phyloP scores from a whole-genome alignment of 306 rosid genomes.

The Vigna trinervia region DNA sequence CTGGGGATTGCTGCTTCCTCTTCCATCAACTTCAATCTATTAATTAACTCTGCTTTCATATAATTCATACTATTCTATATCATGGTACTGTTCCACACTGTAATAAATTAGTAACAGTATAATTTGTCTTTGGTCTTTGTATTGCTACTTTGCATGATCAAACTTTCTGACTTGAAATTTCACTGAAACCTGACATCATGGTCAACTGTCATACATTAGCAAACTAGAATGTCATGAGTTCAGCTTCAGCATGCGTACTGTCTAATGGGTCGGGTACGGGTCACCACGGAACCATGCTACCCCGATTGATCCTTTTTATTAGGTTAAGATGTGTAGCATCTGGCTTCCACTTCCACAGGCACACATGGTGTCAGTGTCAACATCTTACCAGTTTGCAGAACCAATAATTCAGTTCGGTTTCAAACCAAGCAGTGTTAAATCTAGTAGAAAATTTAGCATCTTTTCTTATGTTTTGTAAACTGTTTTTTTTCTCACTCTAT shows the following conservation, averaged over 20 bases:
- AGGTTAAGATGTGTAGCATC: not conserved
- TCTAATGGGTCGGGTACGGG: conserved; percentile 22
- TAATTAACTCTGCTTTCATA: not conserved
- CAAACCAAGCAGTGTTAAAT: too few species aligned
- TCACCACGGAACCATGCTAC: not conserved
- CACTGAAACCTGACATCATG: not conserved
- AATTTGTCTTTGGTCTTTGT: not conserved
- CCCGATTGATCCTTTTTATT: not conserved
- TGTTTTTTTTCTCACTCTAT: too few species aligned
- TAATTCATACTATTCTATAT: not conserved
- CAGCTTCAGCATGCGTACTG: conserved; percentile 14
- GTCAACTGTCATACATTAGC: not conserved
- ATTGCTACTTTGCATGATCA: not conserved
- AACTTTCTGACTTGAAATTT: not conserved
- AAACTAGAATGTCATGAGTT: not conserved
- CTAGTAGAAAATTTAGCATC: too few species aligned
- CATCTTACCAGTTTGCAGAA: not conserved
- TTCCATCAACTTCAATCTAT: not conserved
- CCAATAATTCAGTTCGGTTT: conserved; percentile 13
- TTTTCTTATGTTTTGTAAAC: too few species aligned
- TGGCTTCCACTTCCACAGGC: conserved; percentile 7
- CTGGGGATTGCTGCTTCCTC: conserved; percentile 31
- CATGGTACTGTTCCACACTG: not conserved
- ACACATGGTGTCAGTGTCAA: conserved; percentile 13
- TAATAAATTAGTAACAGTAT: not conserved